phyloP scores from a whole-genome alignment of 345 rosid genomes.

The Hibiscus mutabilis region DNA sequence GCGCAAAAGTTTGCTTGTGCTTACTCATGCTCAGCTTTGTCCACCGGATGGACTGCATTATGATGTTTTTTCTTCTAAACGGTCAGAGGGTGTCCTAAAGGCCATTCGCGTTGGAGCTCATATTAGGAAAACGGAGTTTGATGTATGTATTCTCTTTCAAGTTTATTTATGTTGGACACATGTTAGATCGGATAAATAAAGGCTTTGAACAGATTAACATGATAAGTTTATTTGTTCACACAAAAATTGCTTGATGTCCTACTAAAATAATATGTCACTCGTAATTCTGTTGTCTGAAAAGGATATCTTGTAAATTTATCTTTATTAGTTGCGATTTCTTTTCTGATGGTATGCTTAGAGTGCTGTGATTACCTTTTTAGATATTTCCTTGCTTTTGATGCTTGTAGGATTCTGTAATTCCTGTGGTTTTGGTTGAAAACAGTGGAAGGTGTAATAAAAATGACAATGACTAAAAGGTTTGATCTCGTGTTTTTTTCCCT shows the following conservation, averaged over 20 bases:
- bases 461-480: constrained; percentile 67
- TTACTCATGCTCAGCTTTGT: constrained; percentile 80
- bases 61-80: constrained; percentile 51
- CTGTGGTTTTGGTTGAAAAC: constrained; percentile 67
- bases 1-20: constrained; percentile 66
- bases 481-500: not conserved
- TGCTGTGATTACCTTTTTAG: not conserved
- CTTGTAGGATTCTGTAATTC: constrained; percentile 42
- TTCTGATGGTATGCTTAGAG: not conserved
- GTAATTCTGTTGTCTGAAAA: not conserved
- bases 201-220: not conserved
- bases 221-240: not conserved
- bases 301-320: not conserved
- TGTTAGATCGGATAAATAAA: not conserved
- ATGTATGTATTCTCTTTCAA: constrained; percentile 32
- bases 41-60: constrained; percentile 72
- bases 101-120: constrained; percentile 49
- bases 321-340: not conserved
- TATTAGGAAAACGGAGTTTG: constrained; percentile 45
- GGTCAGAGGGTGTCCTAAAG: constrained; percentile 67
- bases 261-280: not conserved
- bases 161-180: not conserved
- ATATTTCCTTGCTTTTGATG: not conserved
- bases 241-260: not conserved
- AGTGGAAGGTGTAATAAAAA: constrained; percentile 86